Evolutionary conservation across 2,329 filamentous ascomycete species (phyloP).

Genomic region (Paraphoma chrysanthemicola): DNA sequence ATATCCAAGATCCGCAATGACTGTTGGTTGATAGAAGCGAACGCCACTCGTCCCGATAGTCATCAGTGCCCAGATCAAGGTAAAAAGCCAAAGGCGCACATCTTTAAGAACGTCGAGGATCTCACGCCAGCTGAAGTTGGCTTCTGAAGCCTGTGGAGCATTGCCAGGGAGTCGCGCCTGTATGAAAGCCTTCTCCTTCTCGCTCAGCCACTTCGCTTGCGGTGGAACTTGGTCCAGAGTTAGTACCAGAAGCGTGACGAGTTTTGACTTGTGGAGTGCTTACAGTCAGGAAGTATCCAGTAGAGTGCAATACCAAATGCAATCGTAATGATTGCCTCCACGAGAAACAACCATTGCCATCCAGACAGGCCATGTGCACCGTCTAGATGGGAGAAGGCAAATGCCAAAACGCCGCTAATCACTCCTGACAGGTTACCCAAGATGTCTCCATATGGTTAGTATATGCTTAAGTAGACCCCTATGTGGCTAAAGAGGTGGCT

Average conservation of each 20-base stretch:
- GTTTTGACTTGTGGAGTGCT: background rate
- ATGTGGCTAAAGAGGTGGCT: too few relatives aligned
- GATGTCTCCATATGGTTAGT: slow-evolving; percentile 35
- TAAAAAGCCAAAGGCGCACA: slow-evolving; percentile 59
- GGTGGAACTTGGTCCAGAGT: slow-evolving; percentile 13
- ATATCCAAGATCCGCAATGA: slow-evolving; percentile 27
- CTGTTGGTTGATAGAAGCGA: slow-evolving; percentile 32
- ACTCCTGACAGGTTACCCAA: slow-evolving; percentile 63
- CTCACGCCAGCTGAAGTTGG: slow-evolving; percentile 57
- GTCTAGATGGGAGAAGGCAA: slow-evolving; percentile 64
- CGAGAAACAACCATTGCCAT: slow-evolving; percentile 32
- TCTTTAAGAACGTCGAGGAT: slow-evolving; percentile 57
- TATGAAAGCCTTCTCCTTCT: slow-evolving; percentile 56
- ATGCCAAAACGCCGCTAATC: slow-evolving; percentile 65
- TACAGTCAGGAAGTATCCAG: slow-evolving; percentile 18
- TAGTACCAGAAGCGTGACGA: too few relatives aligned
- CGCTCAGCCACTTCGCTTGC: slow-evolving; percentile 34
- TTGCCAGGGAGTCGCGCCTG: slow-evolving; percentile 53
- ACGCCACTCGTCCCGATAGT: slow-evolving; percentile 20
- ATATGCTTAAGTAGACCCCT: background rate
- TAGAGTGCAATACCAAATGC: slow-evolving; percentile 15
- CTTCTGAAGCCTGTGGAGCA: slow-evolving; percentile 48
- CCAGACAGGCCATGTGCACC: slow-evolving; percentile 57
- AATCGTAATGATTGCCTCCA: slow-evolving; percentile 21
- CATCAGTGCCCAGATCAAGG: slow-evolving; percentile 55